Conservation (phyloP, 805 yeast species). For the Tetrapisispora taiwanensis region DNA sequence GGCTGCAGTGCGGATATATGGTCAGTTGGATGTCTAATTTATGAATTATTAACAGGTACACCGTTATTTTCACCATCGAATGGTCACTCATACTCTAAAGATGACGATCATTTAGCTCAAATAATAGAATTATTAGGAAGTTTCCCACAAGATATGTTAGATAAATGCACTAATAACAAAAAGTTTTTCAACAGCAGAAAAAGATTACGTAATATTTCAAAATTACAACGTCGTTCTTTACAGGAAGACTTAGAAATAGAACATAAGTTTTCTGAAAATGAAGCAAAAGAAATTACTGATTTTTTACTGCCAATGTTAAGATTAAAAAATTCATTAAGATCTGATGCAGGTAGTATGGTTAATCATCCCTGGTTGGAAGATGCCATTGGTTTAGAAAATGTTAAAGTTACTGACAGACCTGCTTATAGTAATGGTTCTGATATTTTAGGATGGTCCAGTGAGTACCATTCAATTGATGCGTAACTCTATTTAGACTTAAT, state of each 20-base stretch:
- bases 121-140: slow-evolving; percentile 74
- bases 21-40: slow-evolving; percentile 84
- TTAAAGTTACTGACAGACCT: slow-evolving; percentile 53
- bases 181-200: slow-evolving; percentile 59
- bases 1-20: slow-evolving; percentile 93
- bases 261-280: slow-evolving; percentile 58
- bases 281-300: slow-evolving; percentile 63
- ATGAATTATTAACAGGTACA: slow-evolving; percentile 89
- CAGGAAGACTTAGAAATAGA: slow-evolving; percentile 73
- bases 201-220: slow-evolving; percentile 65
- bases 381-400: slow-evolving; percentile 63
- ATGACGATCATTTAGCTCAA: slow-evolving; percentile 95
- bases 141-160: slow-evolving; percentile 49
- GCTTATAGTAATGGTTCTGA: slow-evolving; percentile 76
- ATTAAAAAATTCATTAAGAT: slow-evolving; percentile 67
- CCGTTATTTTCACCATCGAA: slow-evolving; percentile 79
- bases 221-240: slow-evolving; percentile 82
- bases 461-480: slow-evolving; percentile 18
- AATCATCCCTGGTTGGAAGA: slow-evolving; percentile 77
- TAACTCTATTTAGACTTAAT: no score
- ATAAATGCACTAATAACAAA: slow-evolving; percentile 49
- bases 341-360: slow-evolving; percentile 97
- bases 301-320: slow-evolving; percentile 77
- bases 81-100: slow-evolving; percentile 69
- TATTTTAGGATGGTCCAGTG: slow-evolving; percentile 83